A percentile compares a stretch with the other conserved stretches of the same genome.
Evolutionary conservation across 2,329 filamentous ascomycete genomes (phyloP).

Genomic region (Aureobasidium musti): DNA sequence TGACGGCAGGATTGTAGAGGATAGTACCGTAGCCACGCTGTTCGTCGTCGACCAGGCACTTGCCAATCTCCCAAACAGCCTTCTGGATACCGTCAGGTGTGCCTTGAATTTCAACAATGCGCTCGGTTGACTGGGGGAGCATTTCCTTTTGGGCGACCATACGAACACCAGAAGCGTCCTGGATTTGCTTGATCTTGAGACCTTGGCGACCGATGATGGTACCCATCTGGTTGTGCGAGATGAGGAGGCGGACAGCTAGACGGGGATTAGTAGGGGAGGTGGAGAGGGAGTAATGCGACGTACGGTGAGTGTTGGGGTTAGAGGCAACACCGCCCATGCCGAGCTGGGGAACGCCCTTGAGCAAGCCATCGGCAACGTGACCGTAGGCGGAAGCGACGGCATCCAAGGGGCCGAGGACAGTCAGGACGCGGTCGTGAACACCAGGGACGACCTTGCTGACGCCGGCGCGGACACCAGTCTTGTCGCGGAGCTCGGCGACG

Average conservation of each 20-base stretch:
- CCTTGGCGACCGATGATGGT: constrained; percentile 97
- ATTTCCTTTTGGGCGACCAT: constrained; percentile 99
- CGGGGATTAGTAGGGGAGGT: constrained; percentile 34
- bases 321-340: constrained; percentile 91
- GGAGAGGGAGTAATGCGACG: constrained; percentile 45
- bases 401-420: constrained; percentile 86
- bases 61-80: constrained; percentile 97
- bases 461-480: constrained; percentile 96
- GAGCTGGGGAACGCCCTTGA: constrained; percentile 92
- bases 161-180: constrained; percentile 92
- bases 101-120: constrained; percentile 95
- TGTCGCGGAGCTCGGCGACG: constrained; percentile 92
- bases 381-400: constrained; percentile 90
- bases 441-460: constrained; percentile 99
- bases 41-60: constrained; percentile 97
- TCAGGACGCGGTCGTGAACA: constrained; percentile 94
- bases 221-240: constrained; percentile 99
- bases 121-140: constrained; percentile 97
- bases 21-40: constrained; percentile 96
- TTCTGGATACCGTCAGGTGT: constrained; percentile 94
- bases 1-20: constrained; percentile 93
- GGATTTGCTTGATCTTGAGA: constrained; percentile 99
- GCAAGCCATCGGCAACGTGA: constrained; percentile 84
- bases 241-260: constrained; percentile 91
- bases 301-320: constrained; percentile 92